Evolutionary conservation across 306 rosid species (phyloP).

Genomic region (Rubus parviflorus): DNA sequence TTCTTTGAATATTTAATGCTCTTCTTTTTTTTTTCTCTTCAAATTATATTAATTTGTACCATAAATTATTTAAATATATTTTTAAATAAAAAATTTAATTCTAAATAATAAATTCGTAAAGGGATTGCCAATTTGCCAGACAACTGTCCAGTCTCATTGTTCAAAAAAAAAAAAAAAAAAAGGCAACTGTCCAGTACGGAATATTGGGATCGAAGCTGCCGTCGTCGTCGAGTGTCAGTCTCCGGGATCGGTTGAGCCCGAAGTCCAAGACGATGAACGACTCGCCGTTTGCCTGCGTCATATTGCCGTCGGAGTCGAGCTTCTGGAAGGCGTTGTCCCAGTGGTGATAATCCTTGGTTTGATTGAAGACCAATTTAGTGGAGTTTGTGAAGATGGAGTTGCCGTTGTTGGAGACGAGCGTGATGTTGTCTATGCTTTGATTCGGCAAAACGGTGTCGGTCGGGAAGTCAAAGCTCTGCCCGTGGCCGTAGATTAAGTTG

Average conservation of each 20-base stretch:
- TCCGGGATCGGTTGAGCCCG: slow-evolving; percentile 37
- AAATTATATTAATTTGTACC: too few relatives aligned
- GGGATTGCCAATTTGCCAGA: too few relatives aligned
- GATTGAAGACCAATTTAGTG: slow-evolving; percentile 21
- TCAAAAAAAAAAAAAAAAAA: too few relatives aligned
- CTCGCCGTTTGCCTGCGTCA: slow-evolving; percentile 17
- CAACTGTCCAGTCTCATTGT: too few relatives aligned
- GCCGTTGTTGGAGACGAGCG: slow-evolving; percentile 35
- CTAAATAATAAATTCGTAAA: too few relatives aligned
- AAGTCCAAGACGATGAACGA: slow-evolving; percentile 50
- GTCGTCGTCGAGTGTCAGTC: slow-evolving; percentile 58
- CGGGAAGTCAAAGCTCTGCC: slow-evolving; percentile 59
- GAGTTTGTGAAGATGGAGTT: slow-evolving; percentile 37
- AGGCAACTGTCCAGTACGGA: too few relatives aligned
- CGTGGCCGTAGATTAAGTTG: slow-evolving; percentile 39
- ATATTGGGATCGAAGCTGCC: too few relatives aligned
- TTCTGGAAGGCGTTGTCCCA: slow-evolving; percentile 7
- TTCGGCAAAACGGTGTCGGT: slow-evolving; percentile 59
- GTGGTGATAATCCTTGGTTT: slow-evolving; percentile 23
- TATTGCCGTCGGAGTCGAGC: slow-evolving; percentile 38
- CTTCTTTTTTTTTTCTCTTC: too few relatives aligned
- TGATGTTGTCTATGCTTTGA: slow-evolving; percentile 37
- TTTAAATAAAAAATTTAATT: too few relatives aligned
- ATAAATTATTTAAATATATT: too few relatives aligned
- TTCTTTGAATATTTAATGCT: too few relatives aligned